Percentiles rank a stretch among this genome's conserved stretches.
Conservation (phyloP, 495 filamentous ascomycete species). For the Penicillium chermesinum region DNA sequence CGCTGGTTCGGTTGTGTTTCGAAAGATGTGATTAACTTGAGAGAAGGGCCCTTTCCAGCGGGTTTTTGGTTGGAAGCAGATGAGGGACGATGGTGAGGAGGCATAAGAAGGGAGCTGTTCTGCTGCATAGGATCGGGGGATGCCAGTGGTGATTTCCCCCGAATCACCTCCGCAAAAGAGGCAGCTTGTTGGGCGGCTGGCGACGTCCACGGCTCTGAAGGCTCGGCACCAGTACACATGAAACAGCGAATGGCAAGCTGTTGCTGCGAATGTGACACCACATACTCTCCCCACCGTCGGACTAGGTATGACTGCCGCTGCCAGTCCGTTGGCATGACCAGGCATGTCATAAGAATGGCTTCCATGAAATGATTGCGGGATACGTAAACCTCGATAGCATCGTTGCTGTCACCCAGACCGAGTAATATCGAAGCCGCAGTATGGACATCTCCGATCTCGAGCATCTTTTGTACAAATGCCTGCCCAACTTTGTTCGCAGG, state of each 20-base stretch:
- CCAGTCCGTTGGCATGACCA: constrained; percentile 76
- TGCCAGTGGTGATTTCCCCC: constrained; percentile 40
- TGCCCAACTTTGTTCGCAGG: constrained; percentile 88
- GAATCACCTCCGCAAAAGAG: constrained; percentile 30
- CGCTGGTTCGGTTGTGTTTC: constrained; percentile 52
- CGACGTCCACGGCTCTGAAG: constrained; percentile 78
- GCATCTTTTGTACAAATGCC: constrained; percentile 83
- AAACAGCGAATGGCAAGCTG: constrained; percentile 91
- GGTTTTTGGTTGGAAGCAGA: constrained; percentile 24
- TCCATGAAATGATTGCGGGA: constrained; percentile 91
- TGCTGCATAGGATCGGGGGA: constrained; percentile 34
- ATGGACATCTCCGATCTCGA: constrained; percentile 88
- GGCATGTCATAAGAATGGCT: constrained; percentile 73
- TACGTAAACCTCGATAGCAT: constrained; percentile 94
- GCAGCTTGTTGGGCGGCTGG: constrained; percentile 68
- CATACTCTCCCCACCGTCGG: constrained; percentile 91
- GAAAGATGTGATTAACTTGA: constrained; percentile 92
- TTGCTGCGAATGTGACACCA: constrained; percentile 78
- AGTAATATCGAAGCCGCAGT: constrained; percentile 86
- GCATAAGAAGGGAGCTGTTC: constrained; percentile 22
- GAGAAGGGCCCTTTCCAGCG: constrained; percentile 70
- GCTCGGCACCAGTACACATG: constrained; percentile 71
- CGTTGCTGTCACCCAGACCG: constrained; percentile 85
- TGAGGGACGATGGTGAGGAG: constrained; percentile 23
- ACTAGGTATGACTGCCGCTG: constrained; percentile 81